phyloP scores from a whole-genome alignment of 2,329 filamentous ascomycete genomes.

The Botrytis elliptica region DNA sequence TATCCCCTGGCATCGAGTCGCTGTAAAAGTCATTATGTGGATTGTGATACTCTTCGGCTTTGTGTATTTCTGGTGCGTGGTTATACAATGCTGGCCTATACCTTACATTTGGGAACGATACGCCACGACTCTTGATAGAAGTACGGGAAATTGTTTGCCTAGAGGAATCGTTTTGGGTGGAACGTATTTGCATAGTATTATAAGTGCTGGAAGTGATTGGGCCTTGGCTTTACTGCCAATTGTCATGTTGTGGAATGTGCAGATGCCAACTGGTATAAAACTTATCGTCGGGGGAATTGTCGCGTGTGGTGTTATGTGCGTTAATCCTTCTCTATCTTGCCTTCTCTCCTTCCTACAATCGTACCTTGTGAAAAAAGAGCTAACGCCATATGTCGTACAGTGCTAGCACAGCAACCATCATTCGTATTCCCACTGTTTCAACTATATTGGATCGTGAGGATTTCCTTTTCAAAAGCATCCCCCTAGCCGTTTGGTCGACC shows the following conservation, averaged over 20 bases:
- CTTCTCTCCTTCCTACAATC: too few species aligned
- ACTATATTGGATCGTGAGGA: background rate
- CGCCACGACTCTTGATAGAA: background rate
- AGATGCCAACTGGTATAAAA: background rate
- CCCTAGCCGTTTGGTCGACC: background rate
- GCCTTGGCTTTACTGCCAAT: background rate
- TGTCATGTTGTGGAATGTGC: background rate
- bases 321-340: background rate
- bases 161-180: background rate
- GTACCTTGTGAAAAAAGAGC: background rate
- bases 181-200: background rate
- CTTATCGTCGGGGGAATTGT: background rate
- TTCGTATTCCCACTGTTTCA: background rate
- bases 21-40: background rate
- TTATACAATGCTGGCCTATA: slow-evolving; percentile 3
- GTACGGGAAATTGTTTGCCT: background rate
- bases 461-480: background rate
- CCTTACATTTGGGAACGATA: background rate
- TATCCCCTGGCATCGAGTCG: background rate
- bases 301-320: background rate
- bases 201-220: slow-evolving; percentile 2
- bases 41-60: background rate
- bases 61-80: background rate
- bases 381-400: background rate
- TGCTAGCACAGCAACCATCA: background rate